phyloP scores from a whole-genome alignment of 2,329 filamentous ascomycete genomes.

The Cordyceps farinosa region DNA sequence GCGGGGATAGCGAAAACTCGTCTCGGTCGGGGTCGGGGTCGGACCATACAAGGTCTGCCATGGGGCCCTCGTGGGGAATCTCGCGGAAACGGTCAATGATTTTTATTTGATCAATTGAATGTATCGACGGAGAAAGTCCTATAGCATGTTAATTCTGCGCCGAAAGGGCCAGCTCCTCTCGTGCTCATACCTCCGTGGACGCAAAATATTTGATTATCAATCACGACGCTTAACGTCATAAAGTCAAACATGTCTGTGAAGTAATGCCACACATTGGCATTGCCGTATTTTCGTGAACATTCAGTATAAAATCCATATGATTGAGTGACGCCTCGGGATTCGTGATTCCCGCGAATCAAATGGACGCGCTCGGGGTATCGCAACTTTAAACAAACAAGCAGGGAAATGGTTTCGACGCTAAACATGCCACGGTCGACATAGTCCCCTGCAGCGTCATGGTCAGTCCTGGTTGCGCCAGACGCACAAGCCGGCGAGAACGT shows the following conservation, averaged over 20 bases:
- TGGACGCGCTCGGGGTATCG: constrained; percentile 97
- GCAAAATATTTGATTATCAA: constrained; percentile 99
- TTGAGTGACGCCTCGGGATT: constrained; percentile 97
- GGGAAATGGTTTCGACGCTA: constrained; percentile 95
- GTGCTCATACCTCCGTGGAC: constrained; percentile 72
- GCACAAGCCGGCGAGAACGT: constrained; percentile 30
- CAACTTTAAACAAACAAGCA: constrained; percentile 95
- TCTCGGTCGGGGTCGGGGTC: constrained; percentile 96
- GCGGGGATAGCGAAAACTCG: constrained; percentile 90
- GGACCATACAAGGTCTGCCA: constrained; percentile 99
- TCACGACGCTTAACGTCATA: constrained; percentile 91
- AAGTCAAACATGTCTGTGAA: constrained; percentile 99
- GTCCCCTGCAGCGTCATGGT: constrained; percentile 59
- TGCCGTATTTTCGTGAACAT: constrained; percentile 97
- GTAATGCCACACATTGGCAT: constrained; percentile 98
- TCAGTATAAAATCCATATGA: constrained; percentile 99
- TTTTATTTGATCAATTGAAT: constrained; percentile 99
- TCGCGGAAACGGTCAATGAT: constrained; percentile 98
- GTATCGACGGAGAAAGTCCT: constrained; percentile 84
- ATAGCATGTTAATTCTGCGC: constrained; percentile 7
- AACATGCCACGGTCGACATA: constrained; percentile 99
- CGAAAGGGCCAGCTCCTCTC: background rate
- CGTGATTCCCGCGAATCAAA: constrained; percentile 97
- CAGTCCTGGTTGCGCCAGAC: background rate
- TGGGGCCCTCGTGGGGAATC: constrained; percentile 96